Base-by-base conservation (phyloP, 345 rosid species). In the Melaleuca quinquenervia region DNA sequence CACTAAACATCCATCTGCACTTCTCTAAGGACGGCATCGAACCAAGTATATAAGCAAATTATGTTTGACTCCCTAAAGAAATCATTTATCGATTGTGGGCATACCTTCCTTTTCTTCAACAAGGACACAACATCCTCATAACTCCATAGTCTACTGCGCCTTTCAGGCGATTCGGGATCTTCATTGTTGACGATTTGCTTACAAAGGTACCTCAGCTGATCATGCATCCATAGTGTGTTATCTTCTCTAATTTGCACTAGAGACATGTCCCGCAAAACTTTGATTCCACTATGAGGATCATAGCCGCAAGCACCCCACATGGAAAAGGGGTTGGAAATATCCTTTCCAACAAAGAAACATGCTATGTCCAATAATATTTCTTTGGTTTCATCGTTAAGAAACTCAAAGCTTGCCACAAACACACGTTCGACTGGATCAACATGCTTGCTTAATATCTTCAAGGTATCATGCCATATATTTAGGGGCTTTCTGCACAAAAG, bases 321-420 rank as follows among this genome's bases (percentile, higher is more conserved):
- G 64, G 13, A 45, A 29, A 32, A 50, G 21, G 29, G 64, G 1
- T 11, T 54, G 6, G 64, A 7, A 11, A 18, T 15, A 52, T 83
- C 60, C 20, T n/a, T 1, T 27, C 62, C 62, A 52, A 83, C n/a
- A 10, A 83, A 83, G 8, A 84, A 52, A 82, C 86, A 84, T 12
- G 86, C 86, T n/a, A 84, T 50, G 50, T 84, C 86, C 54, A 84
- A 8, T 50, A 84, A 74, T 52, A 84, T 84, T 64, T 84, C 82
- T 41, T 36, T 74, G 18, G 51, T 55, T 15, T 32, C 36, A 20
- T 11, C 11, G 22, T n/a, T 48, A 50, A 84, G 52, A 9, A 22
- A 70, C 27, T 45, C 80, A 49, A 44, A 85, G 26, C 75, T 85
- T 7, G 55, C 82, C 80, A n/a, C 48, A 45, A 85, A 32, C 87